phyloP scores from a whole-genome alignment of 176 grass and related monocot genomes.

The Urochloa ruziziensis region DNA sequence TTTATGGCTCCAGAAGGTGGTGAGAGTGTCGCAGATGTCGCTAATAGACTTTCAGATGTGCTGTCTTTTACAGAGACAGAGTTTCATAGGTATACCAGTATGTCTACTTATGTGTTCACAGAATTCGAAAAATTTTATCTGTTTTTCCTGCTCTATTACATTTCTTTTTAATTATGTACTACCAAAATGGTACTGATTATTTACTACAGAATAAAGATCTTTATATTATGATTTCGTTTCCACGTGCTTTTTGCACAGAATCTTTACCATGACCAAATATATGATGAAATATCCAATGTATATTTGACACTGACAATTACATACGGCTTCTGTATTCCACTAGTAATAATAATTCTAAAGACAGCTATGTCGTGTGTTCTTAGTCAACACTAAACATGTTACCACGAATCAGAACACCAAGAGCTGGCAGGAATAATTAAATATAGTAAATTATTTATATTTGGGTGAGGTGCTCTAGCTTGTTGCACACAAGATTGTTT shows the following conservation, averaged over 20 bases:
- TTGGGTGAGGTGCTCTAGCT: neutral
- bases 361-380: too few species aligned
- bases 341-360: neutral
- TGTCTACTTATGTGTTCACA: neutral
- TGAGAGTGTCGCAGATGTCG: slow-evolving; percentile 80
- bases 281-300: neutral
- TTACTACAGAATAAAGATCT: neutral
- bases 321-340: neutral
- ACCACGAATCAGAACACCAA: neutral
- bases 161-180: neutral
- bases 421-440: neutral
- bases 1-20: slow-evolving; percentile 69
- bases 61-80: slow-evolving; percentile 46
- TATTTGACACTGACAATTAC: neutral
- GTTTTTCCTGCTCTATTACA: neutral
- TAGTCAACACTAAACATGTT: neutral
- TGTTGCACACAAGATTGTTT: neutral
- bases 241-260: neutral
- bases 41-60: slow-evolving; percentile 51
- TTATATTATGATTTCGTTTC: neutral
- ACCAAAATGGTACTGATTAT: neutral
- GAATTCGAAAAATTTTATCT: neutral
- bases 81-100: slow-evolving; percentile 54
- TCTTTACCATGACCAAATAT: neutral
- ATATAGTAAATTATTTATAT: neutral